phyloP scores from a whole-genome alignment of 352 stramenopile genomes.

The Phytopythium chamaehyphon region DNA sequence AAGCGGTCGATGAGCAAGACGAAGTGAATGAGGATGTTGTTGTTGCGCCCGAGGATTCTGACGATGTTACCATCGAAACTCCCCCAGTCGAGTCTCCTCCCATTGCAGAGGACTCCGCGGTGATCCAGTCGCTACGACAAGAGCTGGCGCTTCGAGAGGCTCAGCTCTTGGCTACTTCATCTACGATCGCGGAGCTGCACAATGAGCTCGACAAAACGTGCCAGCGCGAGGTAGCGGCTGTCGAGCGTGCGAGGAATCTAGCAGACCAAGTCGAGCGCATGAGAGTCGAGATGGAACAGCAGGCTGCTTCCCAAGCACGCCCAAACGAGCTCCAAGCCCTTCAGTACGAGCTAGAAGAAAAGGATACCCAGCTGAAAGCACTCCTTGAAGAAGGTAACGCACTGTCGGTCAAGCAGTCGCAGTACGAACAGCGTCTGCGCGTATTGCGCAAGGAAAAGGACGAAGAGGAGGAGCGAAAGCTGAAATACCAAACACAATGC shows the following conservation, averaged over 20 bases:
- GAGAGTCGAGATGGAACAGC: slow-evolving; percentile 47
- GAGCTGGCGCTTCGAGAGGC: slow-evolving; percentile 54
- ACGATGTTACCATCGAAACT: no score
- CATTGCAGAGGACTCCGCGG: not conserved
- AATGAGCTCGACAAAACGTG: slow-evolving; percentile 75
- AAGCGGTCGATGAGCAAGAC: no score
- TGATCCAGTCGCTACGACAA: slow-evolving; percentile 21
- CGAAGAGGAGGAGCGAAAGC: slow-evolving; percentile 56
- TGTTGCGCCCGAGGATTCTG: no score
- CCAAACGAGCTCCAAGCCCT: slow-evolving; percentile 43
- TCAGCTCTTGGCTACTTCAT: slow-evolving; percentile 60
- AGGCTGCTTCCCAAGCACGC: slow-evolving; percentile 7
- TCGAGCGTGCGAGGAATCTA: slow-evolving; percentile 55
- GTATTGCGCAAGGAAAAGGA: slow-evolving; percentile 76
- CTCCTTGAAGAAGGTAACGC: slow-evolving; percentile 73
- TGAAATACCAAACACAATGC: slow-evolving; percentile 48
- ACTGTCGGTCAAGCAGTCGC: slow-evolving; percentile 72
- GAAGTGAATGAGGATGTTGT: no score
- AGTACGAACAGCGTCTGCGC: slow-evolving; percentile 65
- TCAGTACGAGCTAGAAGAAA: slow-evolving; percentile 62
- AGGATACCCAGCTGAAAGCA: slow-evolving; percentile 65
- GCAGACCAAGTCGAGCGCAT: slow-evolving; percentile 65
- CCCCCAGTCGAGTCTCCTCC: no score
- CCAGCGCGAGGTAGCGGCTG: slow-evolving; percentile 52
- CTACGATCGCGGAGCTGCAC: slow-evolving; percentile 65